Evolutionary conservation across 352 stramenopile genomes (phyloP).

Genomic region (Peronosclerospora sorghi): DNA sequence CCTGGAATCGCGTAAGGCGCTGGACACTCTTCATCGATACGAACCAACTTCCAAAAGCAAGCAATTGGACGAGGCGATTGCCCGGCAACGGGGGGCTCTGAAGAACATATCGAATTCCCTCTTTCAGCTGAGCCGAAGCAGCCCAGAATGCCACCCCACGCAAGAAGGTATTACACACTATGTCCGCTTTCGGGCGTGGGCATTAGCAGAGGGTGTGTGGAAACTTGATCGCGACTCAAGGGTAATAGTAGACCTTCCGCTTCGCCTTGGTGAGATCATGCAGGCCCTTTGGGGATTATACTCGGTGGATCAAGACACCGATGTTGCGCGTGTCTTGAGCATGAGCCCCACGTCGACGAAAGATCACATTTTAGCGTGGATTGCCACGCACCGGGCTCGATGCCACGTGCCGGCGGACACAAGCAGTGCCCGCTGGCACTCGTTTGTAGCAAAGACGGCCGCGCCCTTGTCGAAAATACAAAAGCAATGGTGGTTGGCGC

Average conservation of each 20-base stretch:
- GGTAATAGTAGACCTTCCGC: constrained; percentile 7
- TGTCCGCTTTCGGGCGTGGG: constrained; percentile 12
- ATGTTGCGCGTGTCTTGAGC: constrained; percentile 3
- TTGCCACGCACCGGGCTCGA: neutral
- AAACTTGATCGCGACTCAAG: constrained; percentile 9
- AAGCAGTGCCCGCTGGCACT: neutral
- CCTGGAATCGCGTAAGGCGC: constrained; percentile 1
- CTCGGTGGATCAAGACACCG: neutral
- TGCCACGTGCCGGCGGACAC: neutral
- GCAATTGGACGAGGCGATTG: constrained; percentile 5
- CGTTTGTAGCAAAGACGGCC: neutral
- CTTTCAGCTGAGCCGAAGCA: constrained; percentile 1
- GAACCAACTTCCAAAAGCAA: neutral
- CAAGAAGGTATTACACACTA: neutral
- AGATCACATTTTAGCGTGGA: neutral
- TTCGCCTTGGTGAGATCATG: constrained; percentile 4
- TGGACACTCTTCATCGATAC: constrained; percentile 6
- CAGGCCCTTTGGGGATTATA: constrained; percentile 5
- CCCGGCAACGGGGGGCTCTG: constrained; percentile 3
- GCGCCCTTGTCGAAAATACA: neutral
- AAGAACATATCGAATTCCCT: constrained; percentile 4
- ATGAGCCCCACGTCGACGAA: constrained; percentile 10
- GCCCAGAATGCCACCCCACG: neutral
- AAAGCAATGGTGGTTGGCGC: constrained; percentile 1
- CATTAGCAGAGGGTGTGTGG: constrained; percentile 1